These are phyloP conservation scores for Mucor saturninus DNA, from an alignment of 371 early-diverging fungal genomes.

Conservation along the genomic window DNA sequence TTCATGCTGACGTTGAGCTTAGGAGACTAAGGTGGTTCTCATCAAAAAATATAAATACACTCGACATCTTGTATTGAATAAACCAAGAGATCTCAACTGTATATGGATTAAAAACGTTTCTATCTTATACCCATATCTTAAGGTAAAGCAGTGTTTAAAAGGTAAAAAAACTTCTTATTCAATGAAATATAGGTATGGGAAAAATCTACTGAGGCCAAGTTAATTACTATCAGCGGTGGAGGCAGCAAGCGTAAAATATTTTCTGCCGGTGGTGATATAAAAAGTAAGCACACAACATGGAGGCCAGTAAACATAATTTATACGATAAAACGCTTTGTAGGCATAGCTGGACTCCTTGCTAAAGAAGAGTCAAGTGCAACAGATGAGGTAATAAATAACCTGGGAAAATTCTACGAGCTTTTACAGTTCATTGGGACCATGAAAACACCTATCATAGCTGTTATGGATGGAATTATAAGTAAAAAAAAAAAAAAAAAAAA, in stretches of 20 bases:
- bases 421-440: conserved; percentile 47
- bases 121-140: conserved; percentile 1
- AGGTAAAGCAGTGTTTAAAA: not conserved
- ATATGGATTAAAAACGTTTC: not conserved
- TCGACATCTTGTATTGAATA: not conserved
- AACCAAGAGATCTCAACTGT: conserved; percentile 5
- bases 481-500: conserved; percentile 28
- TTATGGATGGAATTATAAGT: conserved; percentile 95
- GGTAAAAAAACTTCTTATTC: not conserved
- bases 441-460: conserved; percentile 82
- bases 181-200: not conserved
- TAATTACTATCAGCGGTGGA: not conserved
- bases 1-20: not conserved
- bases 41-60: not conserved
- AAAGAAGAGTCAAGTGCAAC: not conserved
- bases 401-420: conserved; percentile 1
- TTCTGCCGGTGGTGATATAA: conserved; percentile 1
- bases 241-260: not conserved
- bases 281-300: not conserved
- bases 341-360: not conserved
- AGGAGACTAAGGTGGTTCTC: not conserved
- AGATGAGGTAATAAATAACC: not conserved
- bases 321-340: not conserved
- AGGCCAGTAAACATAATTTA: not conserved
- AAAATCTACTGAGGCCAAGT: not conserved